These are phyloP conservation scores for Camellia oleifera DNA, from an alignment of 179 eudicot species.

Conservation along the genomic window DNA sequence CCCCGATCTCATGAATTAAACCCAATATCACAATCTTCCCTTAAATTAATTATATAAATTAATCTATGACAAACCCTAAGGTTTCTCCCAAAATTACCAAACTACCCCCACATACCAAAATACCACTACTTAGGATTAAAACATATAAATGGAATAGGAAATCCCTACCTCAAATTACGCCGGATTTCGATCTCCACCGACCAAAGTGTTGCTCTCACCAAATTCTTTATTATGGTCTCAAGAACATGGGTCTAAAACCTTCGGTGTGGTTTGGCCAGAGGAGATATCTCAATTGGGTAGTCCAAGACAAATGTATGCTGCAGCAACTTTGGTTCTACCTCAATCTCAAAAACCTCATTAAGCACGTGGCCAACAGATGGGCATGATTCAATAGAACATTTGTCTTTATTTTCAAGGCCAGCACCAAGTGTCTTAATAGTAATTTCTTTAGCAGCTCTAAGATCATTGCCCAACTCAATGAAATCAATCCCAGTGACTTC, in stretches of 20 bases:
- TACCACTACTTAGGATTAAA: too few species aligned
- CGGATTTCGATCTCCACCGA: too few species aligned
- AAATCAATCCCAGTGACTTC: conserved; percentile 91
- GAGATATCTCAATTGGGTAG: conserved; percentile 97
- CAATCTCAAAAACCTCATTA: conserved; percentile 88
- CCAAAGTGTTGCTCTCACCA: too few species aligned
- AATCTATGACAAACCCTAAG: too few species aligned
- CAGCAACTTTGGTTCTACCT: conserved; percentile 78
- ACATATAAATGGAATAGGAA: too few species aligned
- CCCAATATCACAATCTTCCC: too few species aligned
- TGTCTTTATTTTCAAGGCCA: conserved; percentile 53
- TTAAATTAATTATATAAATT: too few species aligned
- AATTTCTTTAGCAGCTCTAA: conserved; percentile 68
- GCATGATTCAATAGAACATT: conserved; percentile 58
- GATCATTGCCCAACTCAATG: conserved; percentile 56
- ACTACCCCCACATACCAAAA: too few species aligned
- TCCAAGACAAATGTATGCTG: conserved; percentile 98
- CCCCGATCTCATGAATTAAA: too few species aligned
- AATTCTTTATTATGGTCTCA: too few species aligned
- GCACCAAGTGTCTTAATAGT: conserved; percentile 49
- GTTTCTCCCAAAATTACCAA: too few species aligned
- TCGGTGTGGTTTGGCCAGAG: conserved; percentile 96
- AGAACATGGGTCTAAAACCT: conserved; percentile 35
- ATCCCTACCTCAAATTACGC: too few species aligned
- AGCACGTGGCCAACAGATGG: conserved; percentile 81